Percentiles rank a stretch among this genome's conserved stretches.
These are phyloP conservation scores for Acer saccharum DNA, from an alignment of 345 rosid species.

Conservation along the genomic window DNA sequence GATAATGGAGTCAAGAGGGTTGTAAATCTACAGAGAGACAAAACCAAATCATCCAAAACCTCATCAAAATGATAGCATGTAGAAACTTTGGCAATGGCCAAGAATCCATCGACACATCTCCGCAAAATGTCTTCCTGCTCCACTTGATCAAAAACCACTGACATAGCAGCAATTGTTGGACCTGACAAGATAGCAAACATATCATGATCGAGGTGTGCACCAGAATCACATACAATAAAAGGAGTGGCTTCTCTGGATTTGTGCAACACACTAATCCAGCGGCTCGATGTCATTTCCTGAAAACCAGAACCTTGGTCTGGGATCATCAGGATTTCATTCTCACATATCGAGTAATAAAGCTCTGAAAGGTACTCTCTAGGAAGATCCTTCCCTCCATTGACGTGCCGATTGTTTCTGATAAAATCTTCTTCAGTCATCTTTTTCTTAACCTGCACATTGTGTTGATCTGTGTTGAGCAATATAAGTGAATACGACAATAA, in stretches of 20 bases:
- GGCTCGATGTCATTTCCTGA: slow-evolving; percentile 58
- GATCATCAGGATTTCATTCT: slow-evolving; percentile 71
- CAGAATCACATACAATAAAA: slow-evolving; percentile 54
- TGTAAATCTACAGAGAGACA: slow-evolving; percentile 71
- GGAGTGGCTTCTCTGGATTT: slow-evolving; percentile 62
- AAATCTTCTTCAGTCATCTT: slow-evolving; percentile 85
- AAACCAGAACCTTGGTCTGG: slow-evolving; percentile 65
- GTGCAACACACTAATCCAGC: slow-evolving; percentile 66
- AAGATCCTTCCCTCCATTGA: slow-evolving; percentile 74
- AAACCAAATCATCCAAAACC: slow-evolving; percentile 67
- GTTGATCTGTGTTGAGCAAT: slow-evolving; percentile 76
- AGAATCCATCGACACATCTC: slow-evolving; percentile 65
- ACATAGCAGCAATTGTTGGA: slow-evolving; percentile 71
- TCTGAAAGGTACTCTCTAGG: slow-evolving; percentile 70
- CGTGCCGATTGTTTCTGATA: slow-evolving; percentile 64
- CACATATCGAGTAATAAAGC: slow-evolving; percentile 64
- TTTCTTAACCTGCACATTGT: slow-evolving; percentile 71
- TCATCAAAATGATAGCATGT: slow-evolving; percentile 54
- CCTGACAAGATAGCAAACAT: slow-evolving; percentile 65
- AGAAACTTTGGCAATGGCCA: slow-evolving; percentile 70
- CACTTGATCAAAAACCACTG: slow-evolving; percentile 74
- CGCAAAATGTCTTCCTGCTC: slow-evolving; percentile 65
- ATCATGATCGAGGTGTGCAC: slow-evolving; percentile 56
- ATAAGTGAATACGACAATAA: slow-evolving; percentile 75
- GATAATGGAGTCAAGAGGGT: slow-evolving; percentile 48